These are phyloP conservation scores for Auriscalpium microsporum DNA, from an alignment of 768 basidiomycete species.

Conservation along the genomic window DNA sequence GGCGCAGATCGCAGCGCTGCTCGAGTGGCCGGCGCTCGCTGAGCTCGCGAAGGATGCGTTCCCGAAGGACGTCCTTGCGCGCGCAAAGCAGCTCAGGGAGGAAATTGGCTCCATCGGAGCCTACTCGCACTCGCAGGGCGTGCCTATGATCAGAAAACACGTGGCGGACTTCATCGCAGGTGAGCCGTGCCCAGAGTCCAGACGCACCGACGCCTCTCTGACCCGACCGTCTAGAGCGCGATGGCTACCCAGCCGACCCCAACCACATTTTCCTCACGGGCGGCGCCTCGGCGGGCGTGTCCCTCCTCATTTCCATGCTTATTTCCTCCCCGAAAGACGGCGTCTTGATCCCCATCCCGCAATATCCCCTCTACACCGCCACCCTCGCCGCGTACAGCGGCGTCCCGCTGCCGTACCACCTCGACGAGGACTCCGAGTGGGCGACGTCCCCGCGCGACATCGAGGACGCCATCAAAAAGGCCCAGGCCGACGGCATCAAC, in stretches of 20 bases:
- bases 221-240: slow-evolving; percentile 52
- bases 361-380: slow-evolving; percentile 97
- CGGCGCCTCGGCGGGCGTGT: slow-evolving; percentile 93
- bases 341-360: slow-evolving; percentile 92
- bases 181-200: slow-evolving; percentile 25
- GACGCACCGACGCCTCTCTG: neutral
- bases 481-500: slow-evolving; percentile 47
- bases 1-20: slow-evolving; percentile 73
- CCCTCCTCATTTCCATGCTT: slow-evolving; percentile 73
- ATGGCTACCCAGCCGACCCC: slow-evolving; percentile 78
- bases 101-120: slow-evolving; percentile 93
- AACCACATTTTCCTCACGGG: slow-evolving; percentile 89
- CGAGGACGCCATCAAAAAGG: slow-evolving; percentile 55
- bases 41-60: slow-evolving; percentile 70
- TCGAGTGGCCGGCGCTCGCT: slow-evolving; percentile 85
- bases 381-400: slow-evolving; percentile 82
- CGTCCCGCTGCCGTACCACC: slow-evolving; percentile 78
- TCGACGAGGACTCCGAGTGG: slow-evolving; percentile 80
- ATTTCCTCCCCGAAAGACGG: slow-evolving; percentile 61
- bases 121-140: slow-evolving; percentile 92
- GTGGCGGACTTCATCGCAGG: slow-evolving; percentile 88
- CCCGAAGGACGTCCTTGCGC: slow-evolving; percentile 76
- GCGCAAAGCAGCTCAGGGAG: slow-evolving; percentile 68
- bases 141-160: slow-evolving; percentile 76
- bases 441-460: slow-evolving; percentile 67